Base-by-base conservation (phyloP, 306 rosid species). In the Cucurbita pepo region DNA sequence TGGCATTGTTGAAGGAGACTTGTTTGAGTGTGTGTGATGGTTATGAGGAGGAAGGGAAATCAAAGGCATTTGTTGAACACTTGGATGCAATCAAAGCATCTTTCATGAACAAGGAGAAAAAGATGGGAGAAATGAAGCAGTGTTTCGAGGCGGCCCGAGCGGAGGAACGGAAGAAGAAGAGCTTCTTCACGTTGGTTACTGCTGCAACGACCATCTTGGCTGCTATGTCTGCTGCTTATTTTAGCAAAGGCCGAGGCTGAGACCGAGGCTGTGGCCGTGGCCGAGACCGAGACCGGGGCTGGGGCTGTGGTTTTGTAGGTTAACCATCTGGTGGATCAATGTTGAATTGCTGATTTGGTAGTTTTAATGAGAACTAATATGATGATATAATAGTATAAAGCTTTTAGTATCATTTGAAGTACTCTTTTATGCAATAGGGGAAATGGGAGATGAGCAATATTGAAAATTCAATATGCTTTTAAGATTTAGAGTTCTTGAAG, bases 141-240 rank as follows among this genome's bases (percentile, higher is more conserved):
- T 80, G 82, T 16, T 55, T 89, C 19, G 87, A 74, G 45, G 53
- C 71, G 0, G 25, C 82, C 65, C 82, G 61, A 59, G 77, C 67
- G 0, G 81, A 85, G 76, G 87, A 86, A 11, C 83, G 79, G 11
- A 86, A 78, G 86, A 83, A 74, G 80, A 88, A 82, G 80, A 81
- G 77, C 57, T 79, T 94, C 10, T 91, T 86, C 91, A 78, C 92
- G 48, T 41, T 79, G 57, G 64, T 91, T 67, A 83, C 92, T 9
- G 85, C 96, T 48, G 96, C 89, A 19, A 79, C 91, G 44, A 81
- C 96, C 41, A 47, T 88, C 55, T 34, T 91, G 44, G 95, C 86
- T 41, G 96, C 92, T 25, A 95, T 80, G 0, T 75, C 91, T 5
- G 79, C 87, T 76, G 86, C 93, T 4, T 86, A 89, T 79, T 86